phyloP scores from a whole-genome alignment of 1,139 yeast species.

The Lodderomyces jiufengensis region DNA sequence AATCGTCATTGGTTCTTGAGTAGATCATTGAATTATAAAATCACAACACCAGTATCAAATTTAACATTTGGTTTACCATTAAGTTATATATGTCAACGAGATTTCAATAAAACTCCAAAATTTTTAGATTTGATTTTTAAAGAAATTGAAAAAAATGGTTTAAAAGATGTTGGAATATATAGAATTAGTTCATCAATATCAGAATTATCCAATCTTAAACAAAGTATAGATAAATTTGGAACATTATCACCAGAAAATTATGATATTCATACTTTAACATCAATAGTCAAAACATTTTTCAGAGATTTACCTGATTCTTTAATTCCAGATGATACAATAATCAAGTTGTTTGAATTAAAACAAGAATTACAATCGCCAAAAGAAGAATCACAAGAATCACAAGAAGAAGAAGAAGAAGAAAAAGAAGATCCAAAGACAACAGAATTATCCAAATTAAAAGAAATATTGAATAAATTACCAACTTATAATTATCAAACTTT shows the following conservation, averaged over 20 bases:
- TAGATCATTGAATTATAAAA: slow-evolving; percentile 32
- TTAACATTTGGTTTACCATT: slow-evolving; percentile 89
- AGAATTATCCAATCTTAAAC: slow-evolving; percentile 66
- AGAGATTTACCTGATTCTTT: slow-evolving; percentile 90
- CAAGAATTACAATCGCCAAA: slow-evolving; percentile 24
- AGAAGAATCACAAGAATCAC: slow-evolving; percentile 28
- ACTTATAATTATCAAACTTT: slow-evolving; percentile 63
- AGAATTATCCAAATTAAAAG: slow-evolving; percentile 3
- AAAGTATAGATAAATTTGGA: slow-evolving; percentile 71
- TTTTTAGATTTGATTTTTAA: slow-evolving; percentile 62
- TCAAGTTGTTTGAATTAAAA: slow-evolving; percentile 41
- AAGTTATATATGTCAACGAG: slow-evolving; percentile 69
- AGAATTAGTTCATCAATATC: slow-evolving; percentile 88
- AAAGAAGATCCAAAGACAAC: neutral
- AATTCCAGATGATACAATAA: slow-evolving; percentile 52
- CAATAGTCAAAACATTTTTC: slow-evolving; percentile 79
- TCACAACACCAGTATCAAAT: slow-evolving; percentile 17
- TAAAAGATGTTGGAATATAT: slow-evolving; percentile 88
- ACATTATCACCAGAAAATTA: slow-evolving; percentile 58
- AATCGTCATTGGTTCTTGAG: slow-evolving; percentile 58
- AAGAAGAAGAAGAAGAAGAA: slow-evolving; percentile 13
- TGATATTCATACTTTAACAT: slow-evolving; percentile 87
- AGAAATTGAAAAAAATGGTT: slow-evolving; percentile 59
- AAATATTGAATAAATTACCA: slow-evolving; percentile 35
- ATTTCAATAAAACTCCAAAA: slow-evolving; percentile 56